phyloP scores from a whole-genome alignment of 2,329 filamentous ascomycete species.

The Cladorrhinum sp. region DNA sequence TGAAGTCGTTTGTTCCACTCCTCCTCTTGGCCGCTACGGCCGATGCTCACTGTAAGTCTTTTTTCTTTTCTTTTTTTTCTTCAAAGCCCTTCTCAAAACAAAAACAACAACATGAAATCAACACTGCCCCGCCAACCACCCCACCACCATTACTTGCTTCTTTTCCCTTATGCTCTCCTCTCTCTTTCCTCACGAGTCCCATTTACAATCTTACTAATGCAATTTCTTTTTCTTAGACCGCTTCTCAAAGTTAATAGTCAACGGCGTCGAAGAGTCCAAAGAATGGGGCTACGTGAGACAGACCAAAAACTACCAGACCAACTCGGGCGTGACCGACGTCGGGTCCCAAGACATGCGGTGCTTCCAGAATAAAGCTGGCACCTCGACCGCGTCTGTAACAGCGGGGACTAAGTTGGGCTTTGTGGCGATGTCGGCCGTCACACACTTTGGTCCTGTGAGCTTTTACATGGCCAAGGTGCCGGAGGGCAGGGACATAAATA shows the following conservation, averaged over 20 bases:
- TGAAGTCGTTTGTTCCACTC: constrained; percentile 16
- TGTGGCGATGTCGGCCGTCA: constrained; percentile 16
- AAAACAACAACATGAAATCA: too few relatives aligned
- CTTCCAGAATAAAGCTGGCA: constrained; percentile 24
- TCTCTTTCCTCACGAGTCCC: too few relatives aligned
- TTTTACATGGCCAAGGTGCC: constrained; percentile 35
- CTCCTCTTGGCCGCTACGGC: constrained; percentile 17
- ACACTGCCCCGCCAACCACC: too few relatives aligned
- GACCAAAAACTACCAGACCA: constrained; percentile 37
- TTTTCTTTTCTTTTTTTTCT: neutral
- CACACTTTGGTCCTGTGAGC: constrained; percentile 30
- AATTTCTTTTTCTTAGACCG: constrained; percentile 24
- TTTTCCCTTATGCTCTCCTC: too few relatives aligned
- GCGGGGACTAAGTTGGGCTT: constrained; percentile 26
- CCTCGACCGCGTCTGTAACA: constrained; percentile 31
- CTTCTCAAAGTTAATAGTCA: constrained; percentile 33
- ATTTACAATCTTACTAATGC: too few relatives aligned
- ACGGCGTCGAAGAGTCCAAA: constrained; percentile 28
- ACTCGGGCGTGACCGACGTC: constrained; percentile 35
- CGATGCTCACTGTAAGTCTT: constrained; percentile 18
- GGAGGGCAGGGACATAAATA: constrained; percentile 28
- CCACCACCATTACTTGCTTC: too few relatives aligned
- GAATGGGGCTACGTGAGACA: constrained; percentile 35
- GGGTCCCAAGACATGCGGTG: constrained; percentile 24
- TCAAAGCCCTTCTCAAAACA: constrained; percentile 34